These are phyloP conservation scores for Gyromitra esculenta DNA, from an alignment of 2,329 filamentous ascomycete species.

Conservation along the genomic window DNA sequence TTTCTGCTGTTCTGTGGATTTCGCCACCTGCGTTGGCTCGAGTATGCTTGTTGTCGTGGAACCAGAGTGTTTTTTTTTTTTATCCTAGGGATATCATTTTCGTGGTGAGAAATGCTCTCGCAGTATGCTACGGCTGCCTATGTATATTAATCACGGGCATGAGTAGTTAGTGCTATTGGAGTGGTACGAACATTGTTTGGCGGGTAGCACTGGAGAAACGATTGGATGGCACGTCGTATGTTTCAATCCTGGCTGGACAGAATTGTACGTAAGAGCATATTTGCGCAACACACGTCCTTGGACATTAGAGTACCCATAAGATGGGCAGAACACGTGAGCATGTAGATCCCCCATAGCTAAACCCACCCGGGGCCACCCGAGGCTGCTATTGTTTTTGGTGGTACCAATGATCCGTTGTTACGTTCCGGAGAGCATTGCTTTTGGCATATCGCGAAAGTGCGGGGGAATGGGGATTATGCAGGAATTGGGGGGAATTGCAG, in stretches of 20 bases:
- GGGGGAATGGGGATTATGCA: background rate
- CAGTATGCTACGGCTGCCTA: slow-evolving; percentile 7
- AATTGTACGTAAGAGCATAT: slow-evolving; percentile 38
- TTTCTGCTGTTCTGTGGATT: slow-evolving; percentile 12
- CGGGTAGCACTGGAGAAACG: slow-evolving; percentile 6
- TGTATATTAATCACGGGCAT: slow-evolving; percentile 22
- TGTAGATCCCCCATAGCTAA: slow-evolving; percentile 11
- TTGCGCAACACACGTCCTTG: slow-evolving; percentile 31
- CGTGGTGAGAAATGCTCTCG: background rate
- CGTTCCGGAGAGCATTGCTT: background rate
- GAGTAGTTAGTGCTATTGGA: slow-evolving; percentile 2
- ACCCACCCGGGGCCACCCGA: slow-evolving; percentile 29
- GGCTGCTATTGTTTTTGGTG: background rate
- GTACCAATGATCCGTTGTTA: background rate
- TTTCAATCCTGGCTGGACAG: slow-evolving; percentile 29
- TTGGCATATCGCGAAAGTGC: background rate
- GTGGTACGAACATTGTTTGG: slow-evolving; percentile 7
- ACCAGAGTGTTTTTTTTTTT: background rate
- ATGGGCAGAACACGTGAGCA: slow-evolving; percentile 21
- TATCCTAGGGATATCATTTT: slow-evolving; percentile 15
- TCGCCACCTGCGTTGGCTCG: slow-evolving; percentile 13
- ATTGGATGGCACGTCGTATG: slow-evolving; percentile 11
- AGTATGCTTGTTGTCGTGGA: slow-evolving; percentile 15
- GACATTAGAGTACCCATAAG: slow-evolving; percentile 5
- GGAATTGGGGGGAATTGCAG: slow-evolving; percentile 3